Base-by-base conservation (phyloP, 2,329 filamentous ascomycete genomes). In the Penicillium sp. region DNA sequence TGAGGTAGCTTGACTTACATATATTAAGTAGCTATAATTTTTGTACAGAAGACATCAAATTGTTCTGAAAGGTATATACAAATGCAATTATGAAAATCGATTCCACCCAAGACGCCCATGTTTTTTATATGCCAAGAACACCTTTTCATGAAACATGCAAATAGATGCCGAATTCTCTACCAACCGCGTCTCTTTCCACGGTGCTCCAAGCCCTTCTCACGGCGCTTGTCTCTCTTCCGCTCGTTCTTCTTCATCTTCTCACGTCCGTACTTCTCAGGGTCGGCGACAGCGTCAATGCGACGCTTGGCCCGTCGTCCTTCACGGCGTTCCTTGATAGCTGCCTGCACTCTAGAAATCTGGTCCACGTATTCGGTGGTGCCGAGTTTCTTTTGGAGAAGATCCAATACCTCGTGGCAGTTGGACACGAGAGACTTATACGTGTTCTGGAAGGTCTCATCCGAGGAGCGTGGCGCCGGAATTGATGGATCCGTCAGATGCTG, bases 171-270 rank as follows among this genome's bases (percentile, higher is more conserved):
- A 36, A 23, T 40, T 38, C 34, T 36, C 64, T 79, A 91, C 77
- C 85, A 91, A 7, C 87, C 87, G 66, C 88, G 83, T 71, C 91
- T 84, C 74, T 81, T 79, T 47, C 84, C 84, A 72, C 88, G 85
- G 68, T 89, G 85, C 75, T 91, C 87, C 62, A 80, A 76, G 0
- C 88, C 87, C 72, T 84, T 90, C 72, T 88, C 88, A 81, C 91
- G 96, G 71, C 87, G 85, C 73, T 86, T 85, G 64, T 88, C 87
- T 76, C 87, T 91, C 79, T 94, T 94, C 78, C 87, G 85, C 70
- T 94, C 90, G 58, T 89, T 82, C 78, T 88, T 91, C 78, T 87
- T 89, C 70, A 83, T 85, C 84, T 97, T 97, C 64, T 88, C 86
- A 67, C 82, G 79, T 27, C 86, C 90, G 64, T 86, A 85, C 69